Evolutionary conservation across 495 filamentous ascomycete genomes (phyloP).

Genomic region (Talaromyces nanjingensis): DNA sequence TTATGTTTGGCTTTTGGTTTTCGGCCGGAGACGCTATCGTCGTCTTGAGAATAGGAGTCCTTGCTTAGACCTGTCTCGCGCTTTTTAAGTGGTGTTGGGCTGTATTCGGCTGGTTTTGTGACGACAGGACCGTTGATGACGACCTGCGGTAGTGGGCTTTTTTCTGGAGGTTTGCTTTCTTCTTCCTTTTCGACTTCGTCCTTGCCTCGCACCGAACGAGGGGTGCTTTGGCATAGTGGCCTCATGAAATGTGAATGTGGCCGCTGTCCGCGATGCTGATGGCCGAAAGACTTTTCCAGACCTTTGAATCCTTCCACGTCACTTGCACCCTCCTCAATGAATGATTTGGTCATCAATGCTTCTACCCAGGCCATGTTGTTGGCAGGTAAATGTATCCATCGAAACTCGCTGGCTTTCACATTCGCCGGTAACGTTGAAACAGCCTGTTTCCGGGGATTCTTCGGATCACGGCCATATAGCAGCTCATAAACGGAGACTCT

Average conservation of each 20-base stretch:
- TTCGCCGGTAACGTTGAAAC: conserved; percentile 48
- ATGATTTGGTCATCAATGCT: conserved; percentile 56
- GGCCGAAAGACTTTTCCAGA: conserved; percentile 55
- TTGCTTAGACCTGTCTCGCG: conserved; percentile 20
- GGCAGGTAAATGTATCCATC: conserved; percentile 66
- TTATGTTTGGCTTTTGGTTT: conserved; percentile 30
- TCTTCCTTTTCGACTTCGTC: conserved; percentile 8
- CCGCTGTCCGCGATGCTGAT: conserved; percentile 55
- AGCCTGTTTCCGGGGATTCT: conserved; percentile 43
- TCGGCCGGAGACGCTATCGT: conserved; percentile 24
- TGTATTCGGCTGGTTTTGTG: conserved; percentile 1
- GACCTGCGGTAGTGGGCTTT: conserved; percentile 9
- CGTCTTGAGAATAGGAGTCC: conserved; percentile 30
- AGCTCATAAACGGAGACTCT: conserved; percentile 51
- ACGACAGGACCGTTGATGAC: conserved; percentile 16
- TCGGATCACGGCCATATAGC: conserved; percentile 52
- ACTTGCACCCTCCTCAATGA: conserved; percentile 58
- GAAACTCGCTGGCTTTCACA: conserved; percentile 48
- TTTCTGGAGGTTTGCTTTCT: neutral
- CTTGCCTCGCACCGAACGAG: conserved; percentile 30
- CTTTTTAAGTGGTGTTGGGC: neutral
- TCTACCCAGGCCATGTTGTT: conserved; percentile 57
- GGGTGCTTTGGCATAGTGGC: conserved; percentile 53
- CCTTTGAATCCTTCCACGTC: conserved; percentile 65
- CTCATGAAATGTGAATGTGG: conserved; percentile 64